A percentile compares a stretch with the other conserved stretches of the same genome.
These are phyloP conservation scores for Talaromyces nanjingensis DNA, from an alignment of 495 filamentous ascomycete species.

Conservation along the genomic window DNA sequence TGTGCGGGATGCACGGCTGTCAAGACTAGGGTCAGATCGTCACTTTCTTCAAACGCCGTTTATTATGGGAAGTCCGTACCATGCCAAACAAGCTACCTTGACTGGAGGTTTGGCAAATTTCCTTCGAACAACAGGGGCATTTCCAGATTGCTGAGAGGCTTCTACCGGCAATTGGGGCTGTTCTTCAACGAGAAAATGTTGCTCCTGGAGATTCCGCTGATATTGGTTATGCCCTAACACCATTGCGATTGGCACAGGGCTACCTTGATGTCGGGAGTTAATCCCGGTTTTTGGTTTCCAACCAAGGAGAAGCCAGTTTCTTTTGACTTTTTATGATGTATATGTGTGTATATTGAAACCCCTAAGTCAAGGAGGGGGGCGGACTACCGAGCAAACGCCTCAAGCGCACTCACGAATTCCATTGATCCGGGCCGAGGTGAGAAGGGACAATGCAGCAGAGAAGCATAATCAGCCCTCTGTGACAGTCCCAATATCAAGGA, in stretches of 20 bases:
- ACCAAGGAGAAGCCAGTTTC: not conserved
- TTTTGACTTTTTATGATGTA: constrained; percentile 1
- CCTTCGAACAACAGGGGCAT: constrained; percentile 26
- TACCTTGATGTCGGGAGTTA: not conserved
- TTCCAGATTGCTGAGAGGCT: not conserved
- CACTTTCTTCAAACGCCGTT: not conserved
- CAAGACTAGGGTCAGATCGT: constrained; percentile 10
- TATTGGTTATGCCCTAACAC: constrained; percentile 9
- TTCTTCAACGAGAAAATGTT: constrained; percentile 4
- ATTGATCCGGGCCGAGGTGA: constrained; percentile 3
- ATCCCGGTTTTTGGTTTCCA: not conserved
- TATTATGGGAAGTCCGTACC: constrained; percentile 30
- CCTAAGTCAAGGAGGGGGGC: not conserved
- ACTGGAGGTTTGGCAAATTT: constrained; percentile 53
- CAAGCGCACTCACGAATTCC: not conserved
- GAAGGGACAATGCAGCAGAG: not conserved
- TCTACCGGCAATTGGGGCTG: constrained; percentile 1
- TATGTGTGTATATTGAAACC: not conserved
- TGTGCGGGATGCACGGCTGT: constrained; percentile 49
- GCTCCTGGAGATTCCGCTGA: constrained; percentile 8
- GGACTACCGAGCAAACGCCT: constrained; percentile 1
- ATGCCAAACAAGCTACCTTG: constrained; percentile 56
- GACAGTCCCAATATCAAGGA: not conserved
- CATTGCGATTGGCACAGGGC: constrained; percentile 24
- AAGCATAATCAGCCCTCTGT: constrained; percentile 3